Conservation (phyloP, 305 asterid species). For the Solanum aculeatissimum region DNA sequence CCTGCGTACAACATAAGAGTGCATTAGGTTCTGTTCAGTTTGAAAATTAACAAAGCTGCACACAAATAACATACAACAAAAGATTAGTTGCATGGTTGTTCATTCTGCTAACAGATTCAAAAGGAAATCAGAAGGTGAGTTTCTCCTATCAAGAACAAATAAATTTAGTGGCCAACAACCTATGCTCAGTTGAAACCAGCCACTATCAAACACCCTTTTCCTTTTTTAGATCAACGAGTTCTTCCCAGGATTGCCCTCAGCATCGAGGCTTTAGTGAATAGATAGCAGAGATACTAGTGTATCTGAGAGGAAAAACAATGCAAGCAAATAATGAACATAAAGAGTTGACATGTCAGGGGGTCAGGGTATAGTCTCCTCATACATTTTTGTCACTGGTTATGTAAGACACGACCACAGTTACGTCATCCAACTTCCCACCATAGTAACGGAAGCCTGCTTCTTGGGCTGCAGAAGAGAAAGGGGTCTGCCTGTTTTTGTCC, state of each 20-base stretch:
- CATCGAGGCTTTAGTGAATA: not conserved
- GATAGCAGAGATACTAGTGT: not conserved
- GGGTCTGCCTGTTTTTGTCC: constrained; percentile 88
- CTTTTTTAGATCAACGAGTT: not conserved
- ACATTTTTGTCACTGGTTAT: constrained; percentile 56
- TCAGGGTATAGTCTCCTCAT: constrained; percentile 2
- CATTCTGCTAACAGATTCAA: not conserved
- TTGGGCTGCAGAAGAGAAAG: constrained; percentile 96
- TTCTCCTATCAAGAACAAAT: not conserved
- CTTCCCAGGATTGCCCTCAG: not conserved
- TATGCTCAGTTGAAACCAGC: not conserved
- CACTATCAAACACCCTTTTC: not conserved
- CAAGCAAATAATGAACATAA: not conserved
- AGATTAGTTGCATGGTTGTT: not conserved
- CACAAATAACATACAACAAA: not conserved
- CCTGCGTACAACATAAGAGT: not conserved
- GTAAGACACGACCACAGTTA: constrained; percentile 79
- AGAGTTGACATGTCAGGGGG: not conserved
- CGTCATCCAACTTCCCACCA: constrained; percentile 97
- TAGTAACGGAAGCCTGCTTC: constrained; percentile 94
- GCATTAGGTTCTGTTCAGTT: not conserved
- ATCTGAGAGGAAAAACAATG: not conserved
- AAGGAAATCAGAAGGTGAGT: not conserved
- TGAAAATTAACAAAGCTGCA: not conserved
- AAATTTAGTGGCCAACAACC: not conserved